Evolutionary conservation across 1,139 yeast genomes (phyloP).

Genomic region (Blastobotrys petasosporus): DNA sequence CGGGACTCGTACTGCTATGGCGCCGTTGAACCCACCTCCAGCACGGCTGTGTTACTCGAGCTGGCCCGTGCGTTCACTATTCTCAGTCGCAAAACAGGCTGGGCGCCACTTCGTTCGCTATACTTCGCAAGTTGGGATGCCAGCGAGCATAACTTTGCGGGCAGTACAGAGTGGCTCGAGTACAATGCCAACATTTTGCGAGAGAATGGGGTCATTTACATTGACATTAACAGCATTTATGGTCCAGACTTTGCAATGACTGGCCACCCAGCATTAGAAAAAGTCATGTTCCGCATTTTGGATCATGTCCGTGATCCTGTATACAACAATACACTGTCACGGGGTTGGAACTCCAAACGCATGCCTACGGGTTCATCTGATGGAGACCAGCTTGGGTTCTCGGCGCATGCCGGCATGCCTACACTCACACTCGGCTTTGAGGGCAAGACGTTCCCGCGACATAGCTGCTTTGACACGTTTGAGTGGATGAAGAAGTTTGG

Average conservation of each 20-base stretch:
- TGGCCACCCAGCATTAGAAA: constrained; percentile 61
- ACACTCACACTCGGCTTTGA: constrained; percentile 53
- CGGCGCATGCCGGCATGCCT: constrained; percentile 62
- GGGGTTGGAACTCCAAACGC: constrained; percentile 19
- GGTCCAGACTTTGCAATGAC: constrained; percentile 55
- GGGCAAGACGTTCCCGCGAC: constrained; percentile 43
- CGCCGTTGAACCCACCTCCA: constrained; percentile 65
- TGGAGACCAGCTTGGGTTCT: constrained; percentile 67
- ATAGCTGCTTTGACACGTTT: constrained; percentile 64
- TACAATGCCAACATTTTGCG: constrained; percentile 47
- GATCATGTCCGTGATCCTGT: constrained; percentile 37
- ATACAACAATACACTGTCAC: constrained; percentile 19
- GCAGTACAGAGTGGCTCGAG: constrained; percentile 76
- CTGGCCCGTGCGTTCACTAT: constrained; percentile 65
- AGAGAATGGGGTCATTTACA: constrained; percentile 61
- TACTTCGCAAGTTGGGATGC: constrained; percentile 88
- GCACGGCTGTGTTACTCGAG: constrained; percentile 68
- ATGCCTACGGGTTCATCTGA: constrained; percentile 14
- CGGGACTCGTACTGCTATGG: constrained; percentile 79
- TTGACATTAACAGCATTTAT: constrained; percentile 70
- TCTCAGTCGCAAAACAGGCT: constrained; percentile 56
- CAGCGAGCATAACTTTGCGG: constrained; percentile 74
- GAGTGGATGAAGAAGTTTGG: constrained; percentile 46
- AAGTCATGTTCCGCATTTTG: constrained; percentile 41
- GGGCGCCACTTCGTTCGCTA: constrained; percentile 81